Base-by-base conservation (phyloP, 2,329 filamentous ascomycete species). In the Arthrocladium fulminans region DNA sequence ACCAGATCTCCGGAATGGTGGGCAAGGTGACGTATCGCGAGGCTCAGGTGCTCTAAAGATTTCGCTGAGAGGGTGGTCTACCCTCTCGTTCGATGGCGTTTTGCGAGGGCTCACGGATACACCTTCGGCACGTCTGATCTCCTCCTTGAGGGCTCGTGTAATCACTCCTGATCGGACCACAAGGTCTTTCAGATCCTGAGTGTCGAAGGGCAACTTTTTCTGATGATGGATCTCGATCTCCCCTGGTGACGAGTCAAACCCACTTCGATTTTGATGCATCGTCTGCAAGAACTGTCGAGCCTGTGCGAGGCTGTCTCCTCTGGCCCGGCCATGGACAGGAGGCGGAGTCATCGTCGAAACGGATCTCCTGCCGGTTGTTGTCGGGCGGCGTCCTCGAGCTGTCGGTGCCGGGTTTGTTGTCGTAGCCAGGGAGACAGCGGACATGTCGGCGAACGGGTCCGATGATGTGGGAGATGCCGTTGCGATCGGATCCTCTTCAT, bases 151-250 rank as follows among this genome's bases (percentile, higher is more conserved):
- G 10, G 71, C 67, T 40, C 71, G 64, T 15, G 70, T 73, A 37
- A 74, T 68, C 24, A 71, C 69, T 15, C 71, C 70, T 13, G 71
- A 71, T 35, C 71, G 67, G 23, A 68, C 60, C 22, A 83, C 79
- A 48, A 83, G 76, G 58, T 80, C 76, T 54, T 74, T 72, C 12
- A 83, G 69, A 37, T 80, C 82, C 22, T 76, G 76, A 2, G 79
- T 83, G 58, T 83, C 79, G 59, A 83, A 83, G 0, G 78, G 77
- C n/a, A 83, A 73, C 57, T 81, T 83, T n/a, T 61, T 64, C 15
- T 64, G 57, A 30, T 63, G 57, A n/a, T 61, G 53, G 25, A 56
- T 44, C 13, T 61, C 56, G 8, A 60, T 48, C 8, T 63, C 52
- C 7, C 60, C 52, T n/a, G 64, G 61, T 10, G 61, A 60, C 1